phyloP scores from a whole-genome alignment of 805 yeast genomes.

The Starmera pachycereana region DNA sequence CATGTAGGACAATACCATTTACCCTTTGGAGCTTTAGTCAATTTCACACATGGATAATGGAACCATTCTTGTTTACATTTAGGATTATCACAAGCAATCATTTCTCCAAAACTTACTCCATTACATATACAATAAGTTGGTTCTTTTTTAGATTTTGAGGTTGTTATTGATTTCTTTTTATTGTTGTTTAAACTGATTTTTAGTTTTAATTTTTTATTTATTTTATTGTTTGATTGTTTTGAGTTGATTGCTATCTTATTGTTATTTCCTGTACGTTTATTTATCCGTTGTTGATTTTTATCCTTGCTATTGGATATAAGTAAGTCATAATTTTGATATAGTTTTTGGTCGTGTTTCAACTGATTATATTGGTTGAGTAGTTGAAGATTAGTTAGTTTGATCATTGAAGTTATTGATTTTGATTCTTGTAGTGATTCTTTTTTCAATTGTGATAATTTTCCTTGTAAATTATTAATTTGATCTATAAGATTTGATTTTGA shows the following conservation, averaged over 20 bases:
- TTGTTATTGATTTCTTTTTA: background rate
- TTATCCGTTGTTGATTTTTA: conserved; percentile 11
- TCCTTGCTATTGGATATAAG: conserved; percentile 9
- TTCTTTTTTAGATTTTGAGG: background rate
- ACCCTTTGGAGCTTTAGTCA: conserved; percentile 48
- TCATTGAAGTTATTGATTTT: conserved; percentile 13
- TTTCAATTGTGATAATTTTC: conserved; percentile 16
- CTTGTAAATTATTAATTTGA: conserved; percentile 1
- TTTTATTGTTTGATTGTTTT: conserved; percentile 6
- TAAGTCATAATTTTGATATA: conserved; percentile 13
- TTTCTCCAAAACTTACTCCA: conserved; percentile 48
- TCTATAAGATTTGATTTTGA: too few relatives aligned
- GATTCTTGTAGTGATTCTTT: conserved; percentile 22
- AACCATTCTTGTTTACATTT: conserved; percentile 72
- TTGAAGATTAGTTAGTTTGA: conserved; percentile 15
- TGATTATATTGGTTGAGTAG: conserved; percentile 14
- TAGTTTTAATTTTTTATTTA: conserved; percentile 3
- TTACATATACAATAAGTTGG: conserved; percentile 37
- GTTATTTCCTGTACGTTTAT: conserved; percentile 1
- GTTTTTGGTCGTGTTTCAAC: conserved; percentile 16
- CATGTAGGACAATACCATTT: conserved; percentile 65
- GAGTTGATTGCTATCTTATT: conserved; percentile 6
- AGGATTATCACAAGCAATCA: conserved; percentile 86
- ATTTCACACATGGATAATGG: conserved; percentile 69
- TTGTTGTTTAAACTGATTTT: conserved; percentile 4